These are phyloP conservation scores for Brassica rapa DNA, from an alignment of 345 rosid species.

Conservation along the genomic window DNA sequence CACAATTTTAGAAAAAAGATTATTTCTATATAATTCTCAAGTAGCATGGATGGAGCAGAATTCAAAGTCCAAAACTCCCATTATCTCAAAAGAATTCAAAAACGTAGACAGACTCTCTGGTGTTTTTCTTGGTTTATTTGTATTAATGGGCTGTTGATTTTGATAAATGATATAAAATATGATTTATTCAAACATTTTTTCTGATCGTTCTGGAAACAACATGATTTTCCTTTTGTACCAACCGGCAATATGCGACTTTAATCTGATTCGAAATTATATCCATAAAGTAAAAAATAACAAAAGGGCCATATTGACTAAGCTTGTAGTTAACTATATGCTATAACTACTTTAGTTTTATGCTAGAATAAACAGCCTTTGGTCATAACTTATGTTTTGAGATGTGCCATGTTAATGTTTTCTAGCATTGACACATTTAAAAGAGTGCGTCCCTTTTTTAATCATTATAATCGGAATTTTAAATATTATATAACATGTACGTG, in stretches of 20 bases:
- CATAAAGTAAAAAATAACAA: background rate
- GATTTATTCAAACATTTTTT: background rate
- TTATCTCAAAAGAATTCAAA: too few species aligned
- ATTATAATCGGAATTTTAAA: background rate
- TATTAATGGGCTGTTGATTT: too few species aligned
- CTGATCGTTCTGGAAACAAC: conserved; percentile 18
- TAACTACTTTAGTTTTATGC: conserved; percentile 1
- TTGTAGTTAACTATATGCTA: background rate
- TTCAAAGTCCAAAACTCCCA: too few species aligned
- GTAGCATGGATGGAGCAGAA: too few species aligned
- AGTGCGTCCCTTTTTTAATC: too few species aligned
- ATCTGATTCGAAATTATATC: conserved; percentile 32
- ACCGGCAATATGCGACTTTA: conserved; percentile 32
- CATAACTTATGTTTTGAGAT: background rate
- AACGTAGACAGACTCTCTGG: too few species aligned
- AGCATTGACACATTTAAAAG: conserved; percentile 11
- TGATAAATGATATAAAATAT: background rate
- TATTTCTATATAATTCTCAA: too few species aligned
- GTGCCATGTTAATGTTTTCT: background rate
- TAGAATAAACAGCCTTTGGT: background rate
- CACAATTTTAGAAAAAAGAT: too few species aligned
- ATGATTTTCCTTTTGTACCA: conserved; percentile 21
- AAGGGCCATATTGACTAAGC: conserved; percentile 2
- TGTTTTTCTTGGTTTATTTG: too few species aligned
- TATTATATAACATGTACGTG: background rate